phyloP scores from a whole-genome alignment of 164 flowering plant species.

The Magnolia changhungtana region DNA sequence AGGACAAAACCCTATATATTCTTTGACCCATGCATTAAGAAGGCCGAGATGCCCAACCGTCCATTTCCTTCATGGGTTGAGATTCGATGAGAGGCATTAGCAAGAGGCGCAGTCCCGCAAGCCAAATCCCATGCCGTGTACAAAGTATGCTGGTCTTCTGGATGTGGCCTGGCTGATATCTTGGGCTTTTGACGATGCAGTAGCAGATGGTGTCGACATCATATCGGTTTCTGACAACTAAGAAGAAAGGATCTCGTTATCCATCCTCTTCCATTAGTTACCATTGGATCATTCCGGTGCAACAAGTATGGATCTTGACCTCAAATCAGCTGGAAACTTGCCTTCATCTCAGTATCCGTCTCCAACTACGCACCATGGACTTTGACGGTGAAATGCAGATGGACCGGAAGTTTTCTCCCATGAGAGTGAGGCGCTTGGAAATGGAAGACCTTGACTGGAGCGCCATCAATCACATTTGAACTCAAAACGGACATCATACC shows the following conservation, averaged over 20 bases:
- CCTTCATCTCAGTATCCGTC: background rate
- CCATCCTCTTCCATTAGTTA: slow-evolving; percentile 33
- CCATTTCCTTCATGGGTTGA: slow-evolving; percentile 25
- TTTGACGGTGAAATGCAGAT: slow-evolving; percentile 13
- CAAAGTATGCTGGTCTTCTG: slow-evolving; percentile 21
- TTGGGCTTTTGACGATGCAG: slow-evolving; percentile 28
- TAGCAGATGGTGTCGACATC: slow-evolving; percentile 26
- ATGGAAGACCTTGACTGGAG: slow-evolving; percentile 3
- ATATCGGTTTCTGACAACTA: slow-evolving; percentile 23
- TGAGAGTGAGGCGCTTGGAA: slow-evolving; percentile 12
- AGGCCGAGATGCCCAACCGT: too few relatives aligned
- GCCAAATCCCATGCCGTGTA: slow-evolving; percentile 21
- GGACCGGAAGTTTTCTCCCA: slow-evolving; percentile 11
- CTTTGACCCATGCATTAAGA: too few relatives aligned
- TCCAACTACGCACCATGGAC: slow-evolving; percentile 9
- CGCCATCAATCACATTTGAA: too few relatives aligned
- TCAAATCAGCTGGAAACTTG: slow-evolving; percentile 8
- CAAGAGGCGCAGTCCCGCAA: slow-evolving; percentile 18
- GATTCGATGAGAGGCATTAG: slow-evolving; percentile 24
- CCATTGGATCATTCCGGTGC: slow-evolving; percentile 51
- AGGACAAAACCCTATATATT: too few relatives aligned
- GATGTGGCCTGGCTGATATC: slow-evolving; percentile 17
- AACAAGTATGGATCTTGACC: slow-evolving; percentile 11
- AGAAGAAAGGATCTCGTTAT: slow-evolving; percentile 28
- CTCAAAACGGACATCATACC: too few relatives aligned